Evolutionary conservation across 1,284 basidiomycete species (phyloP).

Genomic region (Hymenochaete sp.): DNA sequence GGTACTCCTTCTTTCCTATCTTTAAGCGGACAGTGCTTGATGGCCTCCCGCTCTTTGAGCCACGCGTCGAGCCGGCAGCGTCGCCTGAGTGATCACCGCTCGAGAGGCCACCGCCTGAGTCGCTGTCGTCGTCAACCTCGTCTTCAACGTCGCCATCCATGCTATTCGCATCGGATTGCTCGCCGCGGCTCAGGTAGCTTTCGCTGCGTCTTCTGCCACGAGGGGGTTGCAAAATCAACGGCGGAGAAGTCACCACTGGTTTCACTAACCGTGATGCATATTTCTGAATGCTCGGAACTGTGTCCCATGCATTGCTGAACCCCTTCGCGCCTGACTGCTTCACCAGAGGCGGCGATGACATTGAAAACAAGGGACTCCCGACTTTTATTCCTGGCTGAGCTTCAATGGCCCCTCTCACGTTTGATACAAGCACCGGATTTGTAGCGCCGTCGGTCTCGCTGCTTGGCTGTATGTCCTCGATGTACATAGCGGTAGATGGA

Average conservation of each 20-base stretch:
- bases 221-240: slow-evolving; percentile 38
- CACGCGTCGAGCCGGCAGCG: slow-evolving; percentile 21
- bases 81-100: slow-evolving; percentile 21
- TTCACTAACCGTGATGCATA: slow-evolving; percentile 61
- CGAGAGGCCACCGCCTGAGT: slow-evolving; percentile 29
- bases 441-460: no score
- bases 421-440: no score
- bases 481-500: slow-evolving; percentile 39
- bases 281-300: slow-evolving; percentile 64
- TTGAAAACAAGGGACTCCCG: no score
- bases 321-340: slow-evolving; percentile 48
- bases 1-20: slow-evolving; percentile 42
- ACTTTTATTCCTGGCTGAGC: no score
- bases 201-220: slow-evolving; percentile 31
- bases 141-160: slow-evolving; percentile 79
- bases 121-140: slow-evolving; percentile 50
- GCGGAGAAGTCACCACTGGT: slow-evolving; percentile 35
- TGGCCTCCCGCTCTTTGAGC: slow-evolving; percentile 34
- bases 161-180: slow-evolving; percentile 54
- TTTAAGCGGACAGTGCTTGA: no score
- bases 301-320: slow-evolving; percentile 80
- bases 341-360: no score
- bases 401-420: no score
- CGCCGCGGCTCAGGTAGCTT: slow-evolving; percentile 40
- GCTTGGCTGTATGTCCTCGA: slow-evolving; percentile 30